Base-by-base conservation (phyloP, 768 basidiomycete genomes). In the Termitomyces eurrhizus region DNA sequence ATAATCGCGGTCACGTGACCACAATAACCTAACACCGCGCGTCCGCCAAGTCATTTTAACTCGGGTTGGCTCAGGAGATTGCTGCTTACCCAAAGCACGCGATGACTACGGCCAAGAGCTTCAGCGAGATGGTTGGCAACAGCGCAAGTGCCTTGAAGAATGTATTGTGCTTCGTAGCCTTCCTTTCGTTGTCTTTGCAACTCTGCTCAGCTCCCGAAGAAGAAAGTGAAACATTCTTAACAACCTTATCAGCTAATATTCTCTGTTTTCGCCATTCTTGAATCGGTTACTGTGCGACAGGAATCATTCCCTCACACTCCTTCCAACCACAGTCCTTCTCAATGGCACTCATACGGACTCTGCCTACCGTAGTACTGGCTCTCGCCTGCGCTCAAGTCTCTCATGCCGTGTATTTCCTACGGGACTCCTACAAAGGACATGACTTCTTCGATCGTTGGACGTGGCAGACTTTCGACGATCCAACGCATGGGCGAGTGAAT, bases 401-500 rank as follows among this genome's bases (percentile, higher is more conserved):
- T 39, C 58, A 42, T 26, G 59, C 59, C 21, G 21, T 37, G 21
- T 67, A 63, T 29, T 21, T n/a, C n/a, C 21, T 62, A n/a, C 53
- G 56, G 35, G 60, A 63, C 52, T 18, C 58, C 14, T 65, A 61
- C 53, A 53, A 32, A 14, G 67, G 67, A 26, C 14, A 45, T 13
- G 58, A 66, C 65, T 88, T 88, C 66, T 74, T 80, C 59, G 54
- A 74, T 21, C 61, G 60, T 7, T 88, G 80, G 75, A 70, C 66
- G 1, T 87, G 80, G 80, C 76, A 83, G 63, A 79, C 78, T 8
- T 56, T 68, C 32, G 66, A 78, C 59, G 86, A 88, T 67, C 86
- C 85, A n/a, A 88, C 86, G 0, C 82, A 86, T 62, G 86, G 86
- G n/a, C 73, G 81, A 54, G 83, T 85, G 59, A 81, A 86, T 70